Evolutionary conservation across 495 filamentous ascomycete species (phyloP), one percentile per base, ranked within the genome.

Genomic region (Hypoxylon trugodes): DNA sequence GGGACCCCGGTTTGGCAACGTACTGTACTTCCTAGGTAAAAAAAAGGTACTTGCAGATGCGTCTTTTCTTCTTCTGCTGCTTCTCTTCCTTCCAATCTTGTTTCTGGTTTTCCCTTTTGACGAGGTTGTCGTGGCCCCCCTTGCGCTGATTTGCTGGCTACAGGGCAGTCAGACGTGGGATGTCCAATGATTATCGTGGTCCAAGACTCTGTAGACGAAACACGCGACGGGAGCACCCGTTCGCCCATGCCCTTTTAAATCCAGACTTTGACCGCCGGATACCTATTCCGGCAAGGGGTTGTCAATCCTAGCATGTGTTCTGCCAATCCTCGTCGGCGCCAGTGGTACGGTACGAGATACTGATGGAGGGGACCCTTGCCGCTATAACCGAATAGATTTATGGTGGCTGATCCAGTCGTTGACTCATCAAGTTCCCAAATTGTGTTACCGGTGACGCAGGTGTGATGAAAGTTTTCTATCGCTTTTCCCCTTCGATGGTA

Each of bases 291-390:
- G 57, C 36, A 67, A 61, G 45, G 52, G 46, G 22, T 43, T 32
- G 46, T 32, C 55, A 55, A 66, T 60, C 56, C 56, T 26, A 35
- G 51, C 37, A 38, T 26, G 41, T 18, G 37, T 7, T 60, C 58
- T 43, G 37, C 64, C 64, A 67, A 67, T 67, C 64, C 41, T 42
- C 38, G 28, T 59, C 58, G 64, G 58, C 47, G 45, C 64, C 64
- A 49, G 48, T 67, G 35, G 64, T 41, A 49, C 48, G 64, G 64
- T 54, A 62, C 52, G 22, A 35, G 33, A 55, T 28, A 61, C 25
- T 36, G 37, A 24, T 41, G n/a, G n/a, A 10, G 30, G 6, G 43
- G 22, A 25, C 25, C 64, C 38, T 57, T 67, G 53, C 51, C 58
- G 58, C 38, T 45, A 36, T 67, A 67, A 24, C 64, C 64, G 63